Conservation (phyloP, 768 basidiomycete species). For the Clitopilus passeckerianus region DNA sequence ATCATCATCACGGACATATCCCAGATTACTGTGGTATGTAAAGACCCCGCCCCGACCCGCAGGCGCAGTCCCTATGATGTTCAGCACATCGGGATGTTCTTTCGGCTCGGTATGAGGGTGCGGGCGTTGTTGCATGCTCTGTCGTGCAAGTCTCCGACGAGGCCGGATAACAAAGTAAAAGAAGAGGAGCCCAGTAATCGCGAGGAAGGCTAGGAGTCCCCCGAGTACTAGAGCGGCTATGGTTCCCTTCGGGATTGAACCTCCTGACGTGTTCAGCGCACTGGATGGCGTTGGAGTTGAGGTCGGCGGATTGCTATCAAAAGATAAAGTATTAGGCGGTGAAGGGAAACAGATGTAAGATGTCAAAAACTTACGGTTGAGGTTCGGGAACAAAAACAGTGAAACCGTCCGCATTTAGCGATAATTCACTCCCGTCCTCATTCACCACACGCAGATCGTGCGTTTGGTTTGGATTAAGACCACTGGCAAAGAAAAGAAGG, state of each 20-base stretch:
- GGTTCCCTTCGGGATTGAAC: conserved; percentile 41
- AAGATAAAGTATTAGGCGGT: background rate
- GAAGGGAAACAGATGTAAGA: background rate
- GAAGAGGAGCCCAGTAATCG: conserved; percentile 34
- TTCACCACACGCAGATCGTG: conserved; percentile 59
- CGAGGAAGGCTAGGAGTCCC: conserved; percentile 43
- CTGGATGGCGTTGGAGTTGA: conserved; percentile 13
- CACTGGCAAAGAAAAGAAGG: conserved; percentile 60
- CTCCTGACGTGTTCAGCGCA: conserved; percentile 8
- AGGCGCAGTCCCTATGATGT: conserved; percentile 16
- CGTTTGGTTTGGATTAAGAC: conserved; percentile 41
- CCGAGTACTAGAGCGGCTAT: conserved; percentile 65
- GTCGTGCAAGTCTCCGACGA: conserved; percentile 25
- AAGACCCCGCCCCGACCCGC: background rate
- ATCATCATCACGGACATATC: background rate
- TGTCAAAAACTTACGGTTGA: conserved; percentile 13
- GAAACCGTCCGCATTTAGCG: conserved; percentile 45
- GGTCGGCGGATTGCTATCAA: background rate
- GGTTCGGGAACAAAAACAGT: conserved; percentile 33
- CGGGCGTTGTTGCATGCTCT: conserved; percentile 8
- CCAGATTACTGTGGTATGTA: background rate
- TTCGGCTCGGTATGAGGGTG: conserved; percentile 6
- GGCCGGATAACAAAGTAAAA: conserved; percentile 46
- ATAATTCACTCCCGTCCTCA: conserved; percentile 45
- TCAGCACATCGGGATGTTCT: conserved; percentile 14